These are phyloP conservation scores for Botrytis squamosa DNA, from an alignment of 2,329 filamentous ascomycete species.

Conservation along the genomic window DNA sequence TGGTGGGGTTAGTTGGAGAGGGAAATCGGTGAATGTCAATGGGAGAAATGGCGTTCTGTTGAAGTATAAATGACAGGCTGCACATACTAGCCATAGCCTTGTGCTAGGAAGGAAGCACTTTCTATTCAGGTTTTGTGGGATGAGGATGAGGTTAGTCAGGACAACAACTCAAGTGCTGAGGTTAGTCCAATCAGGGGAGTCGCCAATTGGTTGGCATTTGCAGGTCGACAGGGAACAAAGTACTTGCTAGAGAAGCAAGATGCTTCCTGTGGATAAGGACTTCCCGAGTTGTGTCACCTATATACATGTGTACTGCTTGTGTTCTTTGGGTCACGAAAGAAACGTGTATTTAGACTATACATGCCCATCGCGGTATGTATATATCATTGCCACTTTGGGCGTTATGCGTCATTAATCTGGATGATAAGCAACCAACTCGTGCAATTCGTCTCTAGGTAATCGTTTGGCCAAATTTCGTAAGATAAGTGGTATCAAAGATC, in stretches of 20 bases:
- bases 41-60: neutral
- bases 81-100: neutral
- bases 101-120: neutral
- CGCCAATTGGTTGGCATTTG: too few relatives aligned
- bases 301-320: neutral
- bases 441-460: neutral
- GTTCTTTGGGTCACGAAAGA: neutral
- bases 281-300: neutral
- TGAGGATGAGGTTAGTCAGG: neutral
- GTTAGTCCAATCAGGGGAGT: neutral
- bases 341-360: too few relatives aligned
- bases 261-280: neutral
- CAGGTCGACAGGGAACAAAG: neutral
- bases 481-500: neutral
- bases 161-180: conserved; percentile 13
- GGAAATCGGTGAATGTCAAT: neutral
- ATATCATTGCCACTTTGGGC: too few relatives aligned
- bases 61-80: neutral
- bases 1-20: neutral
- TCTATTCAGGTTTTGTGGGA: neutral
- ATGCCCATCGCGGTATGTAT: neutral
- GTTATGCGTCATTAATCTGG: neutral
- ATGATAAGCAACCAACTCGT: neutral
- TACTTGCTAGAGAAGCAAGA: neutral
- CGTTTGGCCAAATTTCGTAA: neutral